Evolutionary conservation across 352 stramenopile genomes (phyloP), one percentile per base, ranked within the genome.

Genomic region (Pythium volutum): DNA sequence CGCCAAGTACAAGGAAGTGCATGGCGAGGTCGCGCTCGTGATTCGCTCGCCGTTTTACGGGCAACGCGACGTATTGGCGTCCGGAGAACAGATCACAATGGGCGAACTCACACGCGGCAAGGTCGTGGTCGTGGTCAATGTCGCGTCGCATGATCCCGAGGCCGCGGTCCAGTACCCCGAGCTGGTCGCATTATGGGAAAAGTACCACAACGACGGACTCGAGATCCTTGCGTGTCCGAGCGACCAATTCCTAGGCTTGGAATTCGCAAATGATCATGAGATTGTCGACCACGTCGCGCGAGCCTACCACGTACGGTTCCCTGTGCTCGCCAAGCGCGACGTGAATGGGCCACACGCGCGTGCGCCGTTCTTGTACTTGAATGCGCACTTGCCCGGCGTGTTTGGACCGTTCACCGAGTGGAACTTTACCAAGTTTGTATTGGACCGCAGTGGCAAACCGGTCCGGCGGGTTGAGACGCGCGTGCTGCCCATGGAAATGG

Each of bases 91-190:
- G 22, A 49, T 78, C 16, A 29, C 26, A 4, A 64, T 83, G 59
- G 54, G 59, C 23, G 42, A 25, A 53, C 67, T 47, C 12, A 63
- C n/a, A 75, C 74, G 41, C 64, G 84, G 43, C 39, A 38, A 27
- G 20, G 78, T 93, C 53, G 62, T 84, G 23, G 39, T 76, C 29
- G 75, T 96, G 64, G 83, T 94, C 2, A 96, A 93, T 58, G 84
- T 92, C 16, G 87, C 84, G 12, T 86, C 73, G 2, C 80, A 83
- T 71, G 90, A 88, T 77, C 79, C 81, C 10, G 70, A 88, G 20
- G 90, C 87, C 2, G 74, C 79, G 53, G 43, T 70, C 50, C 87
- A 95, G 66, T 93, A 89, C 74, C 81, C 76, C 46, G 76, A 94
- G 76, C 75, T 96, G 26, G 70, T 72, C 7, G 61, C 78, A 57